Evolutionary conservation across 2,329 filamentous ascomycete species (phyloP), one percentile per base, ranked within the genome.

Genomic region (Aspergillus sclerotialis): DNA sequence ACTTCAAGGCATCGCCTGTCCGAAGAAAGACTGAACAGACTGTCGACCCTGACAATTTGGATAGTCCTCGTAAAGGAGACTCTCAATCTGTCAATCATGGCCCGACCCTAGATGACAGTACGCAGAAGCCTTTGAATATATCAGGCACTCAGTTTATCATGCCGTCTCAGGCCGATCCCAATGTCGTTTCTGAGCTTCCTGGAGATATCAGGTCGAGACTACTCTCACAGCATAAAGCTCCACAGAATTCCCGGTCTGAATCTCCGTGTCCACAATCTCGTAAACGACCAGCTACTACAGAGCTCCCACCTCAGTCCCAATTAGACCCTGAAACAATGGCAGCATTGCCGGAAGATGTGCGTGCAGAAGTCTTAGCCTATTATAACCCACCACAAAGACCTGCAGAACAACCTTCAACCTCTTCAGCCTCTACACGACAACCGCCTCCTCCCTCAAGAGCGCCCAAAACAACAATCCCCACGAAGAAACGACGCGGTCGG

Each of bases 131-230:
- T 1, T 65, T 94, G 14, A 94, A 95, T 50, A 75, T 86, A 3
- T 70, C 78, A 3, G 87, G 90, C 2, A 94, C 90, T 0, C 92
- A 98, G 51, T 98, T 98, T 51, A 77, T 96, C 30, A 70, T 98
- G 47, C 92, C 92, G 12, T 60, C 61, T 0, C 85, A 94, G 46
- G 75, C 84, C 2, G 92, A 98, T 53, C 80, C 82, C 0, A 69
- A 73, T n/a, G 82, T 94, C 0, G 63, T 96, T 3, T 83, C 83
- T 2, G 88, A 93, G 50, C 70, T 98, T 3, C 90, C 90, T 0
- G 71, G 70, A 19, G 86, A 94, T 53, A 94, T 96, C 43, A 76
- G 86, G 39, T 79, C 77, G 19, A 85, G 77, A 52, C 71, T 96
- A 7, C 70, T 84, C 41, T 73, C 73, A 7, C 80, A 82, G 50